phyloP scores from a whole-genome alignment of 768 basidiomycete species.

The Pleurotus cornucopiae region DNA sequence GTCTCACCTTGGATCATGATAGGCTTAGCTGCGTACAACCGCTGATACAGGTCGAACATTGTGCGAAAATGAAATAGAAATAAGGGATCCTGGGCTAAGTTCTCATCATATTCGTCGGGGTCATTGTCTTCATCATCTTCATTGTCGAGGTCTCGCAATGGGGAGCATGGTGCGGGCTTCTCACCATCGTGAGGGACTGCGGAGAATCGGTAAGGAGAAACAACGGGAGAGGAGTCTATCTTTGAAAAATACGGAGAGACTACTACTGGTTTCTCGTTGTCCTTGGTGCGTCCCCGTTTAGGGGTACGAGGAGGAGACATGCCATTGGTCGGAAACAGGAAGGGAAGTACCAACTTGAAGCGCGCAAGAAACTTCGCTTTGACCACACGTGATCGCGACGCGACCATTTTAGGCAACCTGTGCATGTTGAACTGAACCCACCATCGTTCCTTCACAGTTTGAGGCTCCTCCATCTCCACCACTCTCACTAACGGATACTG shows the following conservation, averaged over 20 bases:
- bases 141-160: neutral
- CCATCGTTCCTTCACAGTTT: slow-evolving; percentile 7
- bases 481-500: too few species aligned
- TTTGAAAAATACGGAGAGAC: slow-evolving; percentile 9
- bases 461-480: slow-evolving; percentile 6
- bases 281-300: neutral
- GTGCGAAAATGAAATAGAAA: slow-evolving; percentile 22
- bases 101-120: neutral
- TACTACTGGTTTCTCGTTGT: neutral
- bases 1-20: slow-evolving; percentile 34
- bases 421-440: slow-evolving; percentile 6
- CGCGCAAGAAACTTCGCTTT: too few species aligned
- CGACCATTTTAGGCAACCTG: slow-evolving; percentile 3
- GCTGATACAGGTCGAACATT: slow-evolving; percentile 18
- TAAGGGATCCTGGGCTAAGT: slow-evolving; percentile 18
- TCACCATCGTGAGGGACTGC: too few species aligned
- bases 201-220: neutral
- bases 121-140: neutral
- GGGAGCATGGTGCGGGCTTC: neutral
- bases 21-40: slow-evolving; percentile 27
- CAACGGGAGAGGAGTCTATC: neutral
- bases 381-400: slow-evolving; percentile 16
- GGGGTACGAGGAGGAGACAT: neutral
- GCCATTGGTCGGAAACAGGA: neutral
- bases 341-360: too few species aligned